Conservation (phyloP, 2,329 filamentous ascomycete genomes). For the Neonectria faginata region DNA sequence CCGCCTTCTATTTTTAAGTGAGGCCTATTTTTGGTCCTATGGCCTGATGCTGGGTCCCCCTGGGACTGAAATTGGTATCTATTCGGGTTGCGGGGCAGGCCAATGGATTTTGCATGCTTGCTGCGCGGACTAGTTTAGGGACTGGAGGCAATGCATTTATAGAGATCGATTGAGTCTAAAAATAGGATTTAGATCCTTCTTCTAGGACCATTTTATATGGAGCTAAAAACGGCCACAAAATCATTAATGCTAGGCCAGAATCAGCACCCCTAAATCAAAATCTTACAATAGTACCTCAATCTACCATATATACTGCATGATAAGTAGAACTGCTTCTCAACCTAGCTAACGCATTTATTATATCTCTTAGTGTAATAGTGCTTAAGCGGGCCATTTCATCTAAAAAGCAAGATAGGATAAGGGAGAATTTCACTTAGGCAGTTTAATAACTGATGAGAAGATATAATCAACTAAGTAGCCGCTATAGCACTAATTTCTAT, state of each 20-base stretch:
- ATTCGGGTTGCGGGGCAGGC: not conserved
- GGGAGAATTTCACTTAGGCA: not conserved
- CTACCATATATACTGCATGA: not conserved
- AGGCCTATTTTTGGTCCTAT: not conserved
- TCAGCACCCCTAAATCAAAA: not conserved
- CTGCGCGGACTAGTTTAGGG: not conserved
- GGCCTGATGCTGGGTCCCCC: too few relatives aligned
- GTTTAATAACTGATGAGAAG: not conserved
- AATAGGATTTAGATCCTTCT: not conserved
- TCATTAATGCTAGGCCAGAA: not conserved
- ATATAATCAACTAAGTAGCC: not conserved
- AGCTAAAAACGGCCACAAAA: not conserved
- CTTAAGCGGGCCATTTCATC: not conserved
- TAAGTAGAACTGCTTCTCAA: not conserved
- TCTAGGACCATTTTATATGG: not conserved
- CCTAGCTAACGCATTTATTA: not conserved
- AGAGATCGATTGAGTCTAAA: not conserved
- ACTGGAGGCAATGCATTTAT: not conserved
- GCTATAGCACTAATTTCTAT: not conserved
- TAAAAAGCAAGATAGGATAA: not conserved
- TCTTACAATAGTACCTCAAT: not conserved
- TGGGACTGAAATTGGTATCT: not conserved
- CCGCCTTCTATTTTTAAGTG: not conserved
- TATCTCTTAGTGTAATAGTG: not conserved
- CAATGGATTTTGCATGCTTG: not conserved